These are phyloP conservation scores for Apiotrichum sp. DNA, from an alignment of 1,284 basidiomycete genomes.

Conservation along the genomic window DNA sequence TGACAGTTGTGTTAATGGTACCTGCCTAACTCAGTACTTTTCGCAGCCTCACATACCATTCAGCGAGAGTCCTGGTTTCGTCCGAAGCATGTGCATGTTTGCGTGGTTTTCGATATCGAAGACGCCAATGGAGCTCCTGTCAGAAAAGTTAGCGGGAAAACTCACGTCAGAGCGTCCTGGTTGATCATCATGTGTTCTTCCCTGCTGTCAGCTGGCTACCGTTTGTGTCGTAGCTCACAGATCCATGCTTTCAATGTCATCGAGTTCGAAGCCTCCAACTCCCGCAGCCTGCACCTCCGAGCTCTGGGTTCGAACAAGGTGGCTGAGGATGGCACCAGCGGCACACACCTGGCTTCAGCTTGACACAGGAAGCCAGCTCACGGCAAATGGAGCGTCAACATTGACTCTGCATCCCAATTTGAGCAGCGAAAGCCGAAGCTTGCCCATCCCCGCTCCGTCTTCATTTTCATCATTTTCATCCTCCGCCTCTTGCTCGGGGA, in stretches of 20 bases:
- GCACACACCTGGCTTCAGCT: conserved; percentile 58
- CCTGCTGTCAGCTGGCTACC: conserved; percentile 49
- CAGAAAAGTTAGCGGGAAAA: background rate
- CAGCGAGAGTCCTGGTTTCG: conserved; percentile 78
- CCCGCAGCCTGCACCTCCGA: conserved; percentile 55
- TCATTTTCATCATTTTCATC: conserved; percentile 6
- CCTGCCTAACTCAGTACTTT: conserved; percentile 49
- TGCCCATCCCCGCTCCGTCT: conserved; percentile 30
- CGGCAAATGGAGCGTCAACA: conserved; percentile 33
- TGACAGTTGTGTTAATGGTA: conserved; percentile 70
- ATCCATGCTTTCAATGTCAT: conserved; percentile 63
- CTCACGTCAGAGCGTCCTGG: conserved; percentile 70
- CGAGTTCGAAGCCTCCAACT: conserved; percentile 58
- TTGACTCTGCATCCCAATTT: conserved; percentile 41
- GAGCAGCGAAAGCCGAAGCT: conserved; percentile 29
- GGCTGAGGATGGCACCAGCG: conserved; percentile 67
- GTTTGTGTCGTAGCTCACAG: conserved; percentile 53
- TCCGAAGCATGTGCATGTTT: conserved; percentile 69
- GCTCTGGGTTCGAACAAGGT: conserved; percentile 49
- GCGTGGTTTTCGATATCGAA: conserved; percentile 80
- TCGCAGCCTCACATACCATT: conserved; percentile 54
- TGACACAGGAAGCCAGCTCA: conserved; percentile 24
- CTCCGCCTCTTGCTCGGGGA: background rate
- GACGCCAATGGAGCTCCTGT: conserved; percentile 70
- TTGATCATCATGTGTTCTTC: conserved; percentile 79